phyloP scores from a whole-genome alignment of 2,329 filamentous ascomycete genomes.

The Cadophora malorum region DNA sequence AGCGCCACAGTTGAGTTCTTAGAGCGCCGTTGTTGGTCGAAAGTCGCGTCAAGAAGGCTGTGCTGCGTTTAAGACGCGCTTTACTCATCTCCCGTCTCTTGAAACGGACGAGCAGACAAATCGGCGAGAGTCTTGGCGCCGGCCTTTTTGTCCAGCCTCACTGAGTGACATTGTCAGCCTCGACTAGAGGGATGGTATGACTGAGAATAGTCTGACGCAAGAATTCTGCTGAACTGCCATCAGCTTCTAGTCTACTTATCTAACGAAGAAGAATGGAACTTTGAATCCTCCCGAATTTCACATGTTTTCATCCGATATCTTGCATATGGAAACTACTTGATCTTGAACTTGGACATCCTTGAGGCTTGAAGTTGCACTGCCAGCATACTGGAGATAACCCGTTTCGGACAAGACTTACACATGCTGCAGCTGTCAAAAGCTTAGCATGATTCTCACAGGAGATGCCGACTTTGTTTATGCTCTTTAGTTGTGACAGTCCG shows the following conservation, averaged over 20 bases:
- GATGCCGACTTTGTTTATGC: background rate
- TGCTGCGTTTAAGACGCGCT: slow-evolving; percentile 12
- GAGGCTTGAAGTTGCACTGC: background rate
- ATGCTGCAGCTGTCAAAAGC: slow-evolving; percentile 1
- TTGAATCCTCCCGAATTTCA: slow-evolving; percentile 1
- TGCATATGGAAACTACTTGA: background rate
- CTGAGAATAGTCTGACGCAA: background rate
- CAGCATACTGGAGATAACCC: background rate
- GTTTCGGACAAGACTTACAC: background rate
- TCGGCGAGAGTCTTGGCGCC: slow-evolving; percentile 5
- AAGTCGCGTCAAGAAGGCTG: slow-evolving; percentile 16
- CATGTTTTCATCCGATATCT: slow-evolving; percentile 1
- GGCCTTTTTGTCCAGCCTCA: slow-evolving; percentile 6
- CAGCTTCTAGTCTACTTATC: background rate
- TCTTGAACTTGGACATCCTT: background rate
- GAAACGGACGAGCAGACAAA: background rate
- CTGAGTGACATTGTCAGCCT: background rate
- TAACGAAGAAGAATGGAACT: background rate
- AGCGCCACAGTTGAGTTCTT: background rate
- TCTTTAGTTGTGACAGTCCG: background rate
- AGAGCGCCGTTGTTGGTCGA: slow-evolving; percentile 1
- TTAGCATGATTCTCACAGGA: slow-evolving; percentile 9
- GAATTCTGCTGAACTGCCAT: background rate
- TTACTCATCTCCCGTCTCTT: background rate
- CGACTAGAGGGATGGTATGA: background rate